Percentiles rank a stretch among this genome's conserved stretches.
phyloP scores from a whole-genome alignment of 805 yeast species.

The Nakazawaea laoshanensis region DNA sequence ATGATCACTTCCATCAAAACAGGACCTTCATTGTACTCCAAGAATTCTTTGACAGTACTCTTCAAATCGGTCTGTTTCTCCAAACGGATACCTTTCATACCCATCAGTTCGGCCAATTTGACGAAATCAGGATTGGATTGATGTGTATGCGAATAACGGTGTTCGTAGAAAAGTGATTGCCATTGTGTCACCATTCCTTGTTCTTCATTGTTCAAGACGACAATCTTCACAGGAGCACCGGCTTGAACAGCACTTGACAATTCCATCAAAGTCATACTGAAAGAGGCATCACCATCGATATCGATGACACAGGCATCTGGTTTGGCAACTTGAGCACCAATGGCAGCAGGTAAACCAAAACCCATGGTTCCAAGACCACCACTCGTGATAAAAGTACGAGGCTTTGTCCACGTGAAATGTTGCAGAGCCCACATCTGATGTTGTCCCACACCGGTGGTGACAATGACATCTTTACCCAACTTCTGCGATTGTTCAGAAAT shows the following conservation, averaged over 20 bases:
- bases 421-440: slow-evolving; percentile 99
- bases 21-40: slow-evolving; percentile 70
- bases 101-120: slow-evolving; percentile 93
- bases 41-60: slow-evolving; percentile 53
- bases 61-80: slow-evolving; percentile 58
- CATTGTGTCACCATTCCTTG: slow-evolving; percentile 99
- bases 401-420: slow-evolving; percentile 88
- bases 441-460: slow-evolving; percentile 98
- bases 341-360: slow-evolving; percentile 93
- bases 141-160: slow-evolving; percentile 97
- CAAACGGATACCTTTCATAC: slow-evolving; percentile 74
- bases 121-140: slow-evolving; percentile 91
- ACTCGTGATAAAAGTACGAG: slow-evolving; percentile 92
- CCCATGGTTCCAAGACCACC: slow-evolving; percentile 99
- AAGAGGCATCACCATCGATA: slow-evolving; percentile 98
- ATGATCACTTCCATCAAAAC: slow-evolving; percentile 84
- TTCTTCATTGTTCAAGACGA: slow-evolving; percentile 92
- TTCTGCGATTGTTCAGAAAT: slow-evolving; percentile 62
- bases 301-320: slow-evolving; percentile 95
- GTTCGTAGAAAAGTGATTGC: slow-evolving; percentile 96
- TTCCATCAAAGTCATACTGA: slow-evolving; percentile 95
- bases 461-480: slow-evolving; percentile 65
- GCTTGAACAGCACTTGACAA: slow-evolving; percentile 93
- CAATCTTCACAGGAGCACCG: slow-evolving; percentile 79
- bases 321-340: slow-evolving; percentile 94